Conservation (phyloP, 2,329 filamentous ascomycete species). For the Mycosphaerella arachidis region DNA sequence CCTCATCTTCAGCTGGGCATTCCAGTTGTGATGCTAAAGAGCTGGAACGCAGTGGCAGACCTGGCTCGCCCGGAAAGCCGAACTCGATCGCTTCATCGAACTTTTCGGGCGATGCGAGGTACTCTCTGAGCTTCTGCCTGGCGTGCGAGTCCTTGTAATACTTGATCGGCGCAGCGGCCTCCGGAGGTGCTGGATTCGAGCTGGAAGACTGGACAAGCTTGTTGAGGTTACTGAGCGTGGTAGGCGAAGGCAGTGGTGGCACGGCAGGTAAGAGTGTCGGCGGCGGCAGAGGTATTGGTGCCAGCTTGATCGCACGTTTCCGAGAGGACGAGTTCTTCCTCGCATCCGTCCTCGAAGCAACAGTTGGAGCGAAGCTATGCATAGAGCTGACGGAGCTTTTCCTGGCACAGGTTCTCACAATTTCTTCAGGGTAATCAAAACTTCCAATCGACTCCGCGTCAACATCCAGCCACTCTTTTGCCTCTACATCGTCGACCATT, state of each 20-base stretch:
- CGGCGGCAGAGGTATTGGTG: constrained; percentile 29
- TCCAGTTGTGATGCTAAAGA: constrained; percentile 20
- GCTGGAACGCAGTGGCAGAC: background rate
- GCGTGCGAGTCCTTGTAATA: constrained; percentile 91
- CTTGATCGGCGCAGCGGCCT: constrained; percentile 31
- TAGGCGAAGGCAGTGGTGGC: constrained; percentile 18
- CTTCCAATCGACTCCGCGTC: constrained; percentile 14
- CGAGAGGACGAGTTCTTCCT: constrained; percentile 17
- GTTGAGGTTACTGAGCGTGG: constrained; percentile 2
- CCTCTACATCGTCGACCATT: constrained; percentile 8
- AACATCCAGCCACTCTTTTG: constrained; percentile 16
- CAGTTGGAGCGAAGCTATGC: constrained; percentile 8
- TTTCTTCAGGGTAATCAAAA: constrained; percentile 6
- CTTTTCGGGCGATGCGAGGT: constrained; percentile 83
- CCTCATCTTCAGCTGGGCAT: constrained; percentile 3
- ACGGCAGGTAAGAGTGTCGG: constrained; percentile 25
- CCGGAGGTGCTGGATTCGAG: constrained; percentile 1
- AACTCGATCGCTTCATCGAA: constrained; percentile 95
- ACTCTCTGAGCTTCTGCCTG: constrained; percentile 76
- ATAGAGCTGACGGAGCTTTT: constrained; percentile 14
- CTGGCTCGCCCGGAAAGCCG: constrained; percentile 61
- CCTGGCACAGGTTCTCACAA: constrained; percentile 5
- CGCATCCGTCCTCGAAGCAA: background rate
- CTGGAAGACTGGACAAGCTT: constrained; percentile 5
- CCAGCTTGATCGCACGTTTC: constrained; percentile 22